Percentiles rank a stretch among this genome's conserved stretches.
Conservation (phyloP, 768 basidiomycete genomes). For the Vararia minispora region DNA sequence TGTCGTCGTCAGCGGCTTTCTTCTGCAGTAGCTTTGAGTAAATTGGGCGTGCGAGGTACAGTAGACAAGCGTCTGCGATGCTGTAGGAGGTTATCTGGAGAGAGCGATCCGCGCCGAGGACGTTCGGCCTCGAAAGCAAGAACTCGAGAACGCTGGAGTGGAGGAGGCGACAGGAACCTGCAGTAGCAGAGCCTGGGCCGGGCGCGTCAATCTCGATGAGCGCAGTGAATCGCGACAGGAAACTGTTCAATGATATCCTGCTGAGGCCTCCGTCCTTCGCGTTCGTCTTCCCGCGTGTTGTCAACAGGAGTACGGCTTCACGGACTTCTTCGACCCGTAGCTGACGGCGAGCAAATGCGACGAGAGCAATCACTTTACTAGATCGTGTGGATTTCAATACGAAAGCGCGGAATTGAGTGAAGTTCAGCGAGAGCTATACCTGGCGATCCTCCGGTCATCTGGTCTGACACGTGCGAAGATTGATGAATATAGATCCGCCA, state of each 20-base stretch:
- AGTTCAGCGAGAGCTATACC: too few species aligned
- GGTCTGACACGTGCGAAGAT: too few species aligned
- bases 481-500: too few species aligned
- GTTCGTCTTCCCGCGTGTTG: too few species aligned
- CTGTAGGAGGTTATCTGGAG: conserved; percentile 11
- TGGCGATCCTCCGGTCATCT: too few species aligned
- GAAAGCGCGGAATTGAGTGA: too few species aligned
- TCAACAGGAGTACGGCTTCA: conserved; percentile 18
- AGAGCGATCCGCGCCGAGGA: conserved; percentile 9
- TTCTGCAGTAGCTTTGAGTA: conserved; percentile 15
- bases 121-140: conserved; percentile 11
- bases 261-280: too few species aligned
- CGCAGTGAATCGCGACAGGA: too few species aligned
- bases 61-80: conserved; percentile 18
- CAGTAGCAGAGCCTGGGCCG: too few species aligned
- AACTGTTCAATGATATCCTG: too few species aligned
- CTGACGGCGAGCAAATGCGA: conserved; percentile 19
- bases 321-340: conserved; percentile 18
- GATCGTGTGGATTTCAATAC: conserved; percentile 8
- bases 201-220: too few species aligned
- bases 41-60: conserved; percentile 16
- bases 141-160: conserved; percentile 21
- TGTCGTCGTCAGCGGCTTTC: conserved; percentile 2
- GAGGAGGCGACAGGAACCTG: conserved; percentile 18
- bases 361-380: conserved; percentile 21